These are phyloP conservation scores for Ambrosia trifida DNA, from an alignment of 129 eudicot genomes.

Conservation along the genomic window DNA sequence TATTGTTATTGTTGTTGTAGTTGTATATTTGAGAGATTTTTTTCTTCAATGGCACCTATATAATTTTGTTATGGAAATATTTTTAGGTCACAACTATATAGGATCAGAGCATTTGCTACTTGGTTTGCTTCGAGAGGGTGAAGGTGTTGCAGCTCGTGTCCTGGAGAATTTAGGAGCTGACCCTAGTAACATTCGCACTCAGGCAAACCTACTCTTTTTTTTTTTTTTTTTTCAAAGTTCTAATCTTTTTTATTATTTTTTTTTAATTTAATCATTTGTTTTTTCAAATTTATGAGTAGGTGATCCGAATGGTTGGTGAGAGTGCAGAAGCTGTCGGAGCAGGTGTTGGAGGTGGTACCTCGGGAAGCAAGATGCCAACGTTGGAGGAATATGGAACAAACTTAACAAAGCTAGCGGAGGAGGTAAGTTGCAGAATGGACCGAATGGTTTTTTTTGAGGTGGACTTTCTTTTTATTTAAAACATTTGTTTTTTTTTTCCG, in stretches of 20 bases:
- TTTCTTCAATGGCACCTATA: not conserved
- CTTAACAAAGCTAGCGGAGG: slow-evolving; percentile 88
- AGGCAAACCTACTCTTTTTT: slow-evolving; percentile 38
- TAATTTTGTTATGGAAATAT: not conserved
- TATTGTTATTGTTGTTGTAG: too few relatives aligned
- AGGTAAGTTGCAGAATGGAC: slow-evolving; percentile 46
- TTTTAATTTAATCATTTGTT: not conserved
- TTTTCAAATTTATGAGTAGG: slow-evolving; percentile 35
- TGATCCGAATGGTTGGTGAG: slow-evolving; percentile 89
- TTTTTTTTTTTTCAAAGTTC: not conserved
- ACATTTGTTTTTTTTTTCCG: not conserved
- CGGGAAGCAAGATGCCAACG: slow-evolving; percentile 88
- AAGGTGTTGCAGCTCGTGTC: slow-evolving; percentile 94
- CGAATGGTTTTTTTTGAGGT: not conserved
- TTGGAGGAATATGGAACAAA: slow-evolving; percentile 92
- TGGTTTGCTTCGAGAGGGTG: slow-evolving; percentile 95
- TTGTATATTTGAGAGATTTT: not conserved
- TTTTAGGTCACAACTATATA: slow-evolving; percentile 82
- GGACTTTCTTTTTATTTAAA: not conserved
- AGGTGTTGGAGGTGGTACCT: slow-evolving; percentile 75
- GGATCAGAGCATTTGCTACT: slow-evolving; percentile 81
- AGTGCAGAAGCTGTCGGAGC: slow-evolving; percentile 83
- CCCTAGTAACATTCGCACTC: slow-evolving; percentile 80
- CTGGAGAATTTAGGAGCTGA: slow-evolving; percentile 87
- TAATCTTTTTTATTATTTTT: not conserved